phyloP scores from a whole-genome alignment of 208 protist species.

The Spongospora subterranea region DNA sequence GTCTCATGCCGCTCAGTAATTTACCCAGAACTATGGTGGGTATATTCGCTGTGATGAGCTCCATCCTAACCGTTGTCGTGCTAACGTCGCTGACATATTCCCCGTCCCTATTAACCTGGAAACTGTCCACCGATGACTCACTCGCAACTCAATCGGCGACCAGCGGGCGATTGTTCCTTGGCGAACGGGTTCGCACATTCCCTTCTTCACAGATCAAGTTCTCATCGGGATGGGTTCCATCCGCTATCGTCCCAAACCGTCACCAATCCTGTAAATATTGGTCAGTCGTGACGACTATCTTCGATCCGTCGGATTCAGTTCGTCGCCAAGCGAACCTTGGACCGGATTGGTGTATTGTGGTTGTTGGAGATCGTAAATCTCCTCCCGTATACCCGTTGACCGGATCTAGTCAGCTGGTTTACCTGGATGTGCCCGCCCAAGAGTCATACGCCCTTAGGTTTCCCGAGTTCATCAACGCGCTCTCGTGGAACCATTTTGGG shows the following conservation, averaged over 20 bases:
- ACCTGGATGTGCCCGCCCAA: slow-evolving; percentile 57
- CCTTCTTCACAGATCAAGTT: background rate
- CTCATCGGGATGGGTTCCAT: background rate
- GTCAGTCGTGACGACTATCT: slow-evolving; percentile 57
- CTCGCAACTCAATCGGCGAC: too few relatives aligned
- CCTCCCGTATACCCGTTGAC: background rate
- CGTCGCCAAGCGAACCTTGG: background rate
- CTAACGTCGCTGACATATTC: too few relatives aligned
- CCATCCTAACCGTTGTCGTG: too few relatives aligned
- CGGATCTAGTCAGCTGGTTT: slow-evolving; percentile 42
- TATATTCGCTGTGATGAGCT: too few relatives aligned
- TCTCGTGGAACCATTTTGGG: slow-evolving; percentile 66
- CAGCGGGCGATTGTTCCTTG: background rate
- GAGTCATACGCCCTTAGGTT: background rate
- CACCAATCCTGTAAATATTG: background rate
- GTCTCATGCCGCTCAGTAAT: too few relatives aligned
- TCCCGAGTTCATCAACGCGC: background rate
- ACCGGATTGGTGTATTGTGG: slow-evolving; percentile 61
- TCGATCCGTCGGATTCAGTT: slow-evolving; percentile 19
- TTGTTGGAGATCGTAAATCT: slow-evolving; percentile 61
- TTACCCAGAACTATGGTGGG: too few relatives aligned
- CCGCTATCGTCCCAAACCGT: background rate
- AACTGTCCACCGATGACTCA: too few relatives aligned
- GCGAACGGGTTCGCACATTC: background rate
- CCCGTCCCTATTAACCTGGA: too few relatives aligned